Base-by-base conservation (phyloP, 31 red algal genomes). In the Asparagopsis taxiformis region DNA sequence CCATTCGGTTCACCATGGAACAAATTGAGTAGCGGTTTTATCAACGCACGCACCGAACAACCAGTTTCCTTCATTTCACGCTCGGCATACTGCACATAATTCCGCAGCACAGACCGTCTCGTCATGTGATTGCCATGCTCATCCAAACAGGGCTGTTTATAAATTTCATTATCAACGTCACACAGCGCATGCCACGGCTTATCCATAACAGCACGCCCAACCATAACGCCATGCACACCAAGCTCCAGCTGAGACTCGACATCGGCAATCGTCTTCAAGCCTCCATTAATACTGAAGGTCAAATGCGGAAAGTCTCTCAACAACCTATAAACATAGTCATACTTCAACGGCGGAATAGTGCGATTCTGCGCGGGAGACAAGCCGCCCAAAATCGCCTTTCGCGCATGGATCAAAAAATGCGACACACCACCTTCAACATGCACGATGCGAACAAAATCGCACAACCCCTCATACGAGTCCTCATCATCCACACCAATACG, bases 331-430 rank as follows among this genome's bases (percentile, higher is more conserved):
- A 99, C 96, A 36, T 72, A 74, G 5, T 92, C 87, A 76, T 99
- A 92, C 29, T 53, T 55, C 11, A 99, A 65, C 39, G 96, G 96
- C 55, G 96, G 96, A 9, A 95, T 75, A 39, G 32, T 74, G 31
- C 96, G 74, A 50, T 99, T 99, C 59, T 99, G 82, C 49, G 77
- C 84, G 6, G 96, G 96, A 10, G 86, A 92, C 16, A 99, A 66
- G 0, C 96, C 96, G 33, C 68, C 69, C 39, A 99, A 38, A 53
- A 79, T 72, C 15, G 96, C 96, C 74, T 82, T 91, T 31, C 96
- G 48, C 19, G 96, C 96, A 72, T 99, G 96, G 29, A 99, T 77
- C 49, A 91, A 82, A 60, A 99, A 99, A 55, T 87, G 80, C 24
- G 59, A 51, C 24, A 93, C 91, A 24, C 64, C 80, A 28, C 81